Percentiles rank a stretch among this genome's conserved stretches.
Evolutionary conservation across 768 basidiomycete species (phyloP).

Genomic region (Russula earlei): DNA sequence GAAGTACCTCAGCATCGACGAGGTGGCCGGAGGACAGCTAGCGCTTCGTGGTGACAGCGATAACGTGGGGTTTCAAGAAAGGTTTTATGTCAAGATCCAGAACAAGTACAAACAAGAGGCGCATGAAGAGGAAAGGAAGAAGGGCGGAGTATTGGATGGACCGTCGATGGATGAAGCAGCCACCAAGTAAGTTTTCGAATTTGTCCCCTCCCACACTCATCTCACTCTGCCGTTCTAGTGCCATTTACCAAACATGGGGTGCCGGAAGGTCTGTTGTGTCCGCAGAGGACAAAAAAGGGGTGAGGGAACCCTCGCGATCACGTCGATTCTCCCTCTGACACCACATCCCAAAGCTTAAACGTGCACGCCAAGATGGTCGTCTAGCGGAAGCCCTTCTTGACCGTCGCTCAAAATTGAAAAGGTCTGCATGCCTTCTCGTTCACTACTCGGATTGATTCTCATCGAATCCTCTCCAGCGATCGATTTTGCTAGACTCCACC

Average conservation of each 20-base stretch:
- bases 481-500: constrained; percentile 35
- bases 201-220: neutral
- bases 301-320: constrained; percentile 25
- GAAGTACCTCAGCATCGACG: constrained; percentile 78
- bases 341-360: constrained; percentile 49
- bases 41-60: constrained; percentile 79
- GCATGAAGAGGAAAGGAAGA: constrained; percentile 44
- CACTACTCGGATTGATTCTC: constrained; percentile 3
- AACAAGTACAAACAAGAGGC: constrained; percentile 81
- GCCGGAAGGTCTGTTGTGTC: constrained; percentile 68
- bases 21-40: constrained; percentile 74
- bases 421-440: constrained; percentile 32
- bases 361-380: constrained; percentile 70
- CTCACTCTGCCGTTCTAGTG: constrained; percentile 33
- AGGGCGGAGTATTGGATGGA: constrained; percentile 30
- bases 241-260: constrained; percentile 76
- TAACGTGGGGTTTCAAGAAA: constrained; percentile 73
- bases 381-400: constrained; percentile 73
- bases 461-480: constrained; percentile 27
- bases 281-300: constrained; percentile 62
- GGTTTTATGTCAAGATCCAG: constrained; percentile 87
- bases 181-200: constrained; percentile 49
- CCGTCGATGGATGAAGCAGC: constrained; percentile 55
- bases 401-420: constrained; percentile 75
- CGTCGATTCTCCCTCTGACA: constrained; percentile 4